A percentile compares a stretch with the other conserved stretches of the same genome.
These are phyloP conservation scores for Dothistroma septosporum DNA, from an alignment of 2,329 filamentous ascomycete species.

Conservation along the genomic window DNA sequence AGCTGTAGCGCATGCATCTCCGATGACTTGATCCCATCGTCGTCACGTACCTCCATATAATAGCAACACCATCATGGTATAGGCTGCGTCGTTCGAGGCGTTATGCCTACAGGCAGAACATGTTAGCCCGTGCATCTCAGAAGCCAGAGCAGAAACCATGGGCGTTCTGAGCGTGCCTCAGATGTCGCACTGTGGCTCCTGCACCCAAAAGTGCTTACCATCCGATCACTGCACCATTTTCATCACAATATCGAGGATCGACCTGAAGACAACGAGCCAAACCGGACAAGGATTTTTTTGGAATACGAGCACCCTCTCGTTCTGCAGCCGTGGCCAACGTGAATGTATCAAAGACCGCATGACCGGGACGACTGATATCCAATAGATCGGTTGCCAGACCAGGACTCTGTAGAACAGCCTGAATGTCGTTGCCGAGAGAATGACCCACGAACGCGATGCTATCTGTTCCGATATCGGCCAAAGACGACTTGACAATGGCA, in stretches of 20 bases:
- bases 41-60: slow-evolving; percentile 9
- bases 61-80: slow-evolving; percentile 29
- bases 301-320: slow-evolving; percentile 7
- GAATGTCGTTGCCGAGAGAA: slow-evolving; percentile 60
- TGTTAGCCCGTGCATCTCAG: too few relatives aligned
- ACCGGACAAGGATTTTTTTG: slow-evolving; percentile 55
- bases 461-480: not conserved
- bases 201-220: too few relatives aligned
- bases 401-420: slow-evolving; percentile 53
- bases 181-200: too few relatives aligned
- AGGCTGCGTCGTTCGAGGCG: slow-evolving; percentile 33
- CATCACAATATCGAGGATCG: slow-evolving; percentile 39
- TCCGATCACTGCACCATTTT: slow-evolving; percentile 44
- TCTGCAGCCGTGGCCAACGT: slow-evolving; percentile 9
- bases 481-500: not conserved
- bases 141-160: too few relatives aligned
- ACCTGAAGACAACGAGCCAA: slow-evolving; percentile 62
- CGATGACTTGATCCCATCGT: too few relatives aligned
- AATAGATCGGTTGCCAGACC: slow-evolving; percentile 36
- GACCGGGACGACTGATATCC: slow-evolving; percentile 33
- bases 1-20: too few relatives aligned
- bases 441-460: slow-evolving; percentile 56
- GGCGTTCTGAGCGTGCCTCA: too few relatives aligned
- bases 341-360: slow-evolving; percentile 54
- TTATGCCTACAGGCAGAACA: too few relatives aligned